Percentiles rank a stretch among this genome's conserved stretches.
phyloP scores from a whole-genome alignment of 495 filamentous ascomycete species.

The Penicillium lividum region DNA sequence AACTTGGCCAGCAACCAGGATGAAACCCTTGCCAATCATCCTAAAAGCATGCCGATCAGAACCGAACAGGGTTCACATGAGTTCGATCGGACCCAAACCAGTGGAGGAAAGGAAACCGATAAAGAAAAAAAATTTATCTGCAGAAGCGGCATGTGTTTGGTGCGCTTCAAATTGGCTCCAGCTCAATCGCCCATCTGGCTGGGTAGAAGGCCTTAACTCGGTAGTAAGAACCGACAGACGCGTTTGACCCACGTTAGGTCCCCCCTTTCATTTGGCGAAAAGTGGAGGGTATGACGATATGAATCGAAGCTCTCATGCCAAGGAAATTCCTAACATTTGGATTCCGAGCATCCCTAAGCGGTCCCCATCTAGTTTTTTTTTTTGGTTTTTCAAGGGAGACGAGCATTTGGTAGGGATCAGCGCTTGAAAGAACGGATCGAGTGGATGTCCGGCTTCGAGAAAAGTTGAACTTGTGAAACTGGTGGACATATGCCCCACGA shows the following conservation, averaged over 20 bases:
- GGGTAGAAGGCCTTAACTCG: conserved; percentile 11
- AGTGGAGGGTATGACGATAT: conserved; percentile 24
- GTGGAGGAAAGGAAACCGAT: no score
- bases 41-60: not conserved
- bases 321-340: not conserved
- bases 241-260: conserved; percentile 19
- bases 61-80: not conserved
- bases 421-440: conserved; percentile 14
- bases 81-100: not conserved
- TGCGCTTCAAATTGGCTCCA: not conserved
- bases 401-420: conserved; percentile 1
- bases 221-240: conserved; percentile 18
- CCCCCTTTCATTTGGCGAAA: conserved; percentile 16
- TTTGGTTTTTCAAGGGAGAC: not conserved
- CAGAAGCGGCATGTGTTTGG: no score
- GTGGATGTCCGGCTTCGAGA: conserved; percentile 24
- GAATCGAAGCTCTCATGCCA: conserved; percentile 14
- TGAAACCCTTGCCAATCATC: not conserved
- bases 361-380: not conserved
- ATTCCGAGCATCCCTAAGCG: not conserved
- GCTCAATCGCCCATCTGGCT: not conserved
- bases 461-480: conserved; percentile 7
- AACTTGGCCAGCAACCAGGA: not conserved
- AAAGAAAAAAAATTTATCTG: no score
- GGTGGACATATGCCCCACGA: conserved; percentile 1